phyloP scores from a whole-genome alignment of 306 rosid species.

The Myrica gale region DNA sequence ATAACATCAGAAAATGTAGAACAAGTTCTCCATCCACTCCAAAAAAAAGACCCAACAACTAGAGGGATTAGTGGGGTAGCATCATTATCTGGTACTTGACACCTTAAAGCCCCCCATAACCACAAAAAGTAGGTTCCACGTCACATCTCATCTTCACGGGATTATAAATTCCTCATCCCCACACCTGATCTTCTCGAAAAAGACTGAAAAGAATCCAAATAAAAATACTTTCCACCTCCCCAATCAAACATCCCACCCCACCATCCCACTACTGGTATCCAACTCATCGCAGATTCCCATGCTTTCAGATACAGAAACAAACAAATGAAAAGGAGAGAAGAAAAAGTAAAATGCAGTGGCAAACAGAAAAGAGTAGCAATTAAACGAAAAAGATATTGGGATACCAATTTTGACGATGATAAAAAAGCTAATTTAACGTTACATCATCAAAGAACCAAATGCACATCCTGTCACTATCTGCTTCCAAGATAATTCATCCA shows the following conservation, averaged over 20 bases:
- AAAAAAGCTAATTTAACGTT: neutral
- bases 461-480: neutral
- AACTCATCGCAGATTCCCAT: slow-evolving; percentile 10
- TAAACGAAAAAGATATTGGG: neutral
- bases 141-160: slow-evolving; percentile 13
- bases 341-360: neutral
- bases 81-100: slow-evolving; percentile 3
- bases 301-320: neutral
- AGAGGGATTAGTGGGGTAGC: slow-evolving; percentile 7
- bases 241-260: slow-evolving; percentile 8
- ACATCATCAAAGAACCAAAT: slow-evolving; percentile 16
- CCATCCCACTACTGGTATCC: slow-evolving; percentile 7
- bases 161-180: slow-evolving; percentile 3
- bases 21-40: slow-evolving; percentile 5
- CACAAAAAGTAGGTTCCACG: neutral
- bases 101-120: neutral
- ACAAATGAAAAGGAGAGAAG: neutral
- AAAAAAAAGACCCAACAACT: neutral
- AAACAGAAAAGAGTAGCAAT: neutral
- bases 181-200: slow-evolving; percentile 5
- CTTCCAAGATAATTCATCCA: neutral
- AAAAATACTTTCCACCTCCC: slow-evolving; percentile 5
- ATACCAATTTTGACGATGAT: neutral
- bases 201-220: slow-evolving; percentile 1
- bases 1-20: neutral